These are phyloP conservation scores for Huntiella moniliformis DNA, from an alignment of 2,329 filamentous ascomycete genomes.

Conservation along the genomic window DNA sequence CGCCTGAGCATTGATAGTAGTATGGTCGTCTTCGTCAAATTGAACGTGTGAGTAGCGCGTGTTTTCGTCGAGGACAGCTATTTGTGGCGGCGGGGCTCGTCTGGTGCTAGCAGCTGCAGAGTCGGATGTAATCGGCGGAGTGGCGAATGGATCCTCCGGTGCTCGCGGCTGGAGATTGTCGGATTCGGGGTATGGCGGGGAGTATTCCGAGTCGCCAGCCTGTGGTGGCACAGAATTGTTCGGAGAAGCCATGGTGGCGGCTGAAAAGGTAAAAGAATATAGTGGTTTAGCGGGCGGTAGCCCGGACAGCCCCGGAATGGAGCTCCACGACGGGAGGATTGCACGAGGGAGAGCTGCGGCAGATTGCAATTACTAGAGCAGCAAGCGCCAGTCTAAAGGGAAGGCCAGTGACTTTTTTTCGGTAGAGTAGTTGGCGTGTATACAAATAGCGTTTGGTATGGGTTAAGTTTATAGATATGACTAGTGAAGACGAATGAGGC, in stretches of 20 bases:
- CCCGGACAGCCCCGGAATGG: constrained; percentile 12
- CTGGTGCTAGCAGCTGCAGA: not conserved
- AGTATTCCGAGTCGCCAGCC: not conserved
- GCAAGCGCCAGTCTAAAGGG: not conserved
- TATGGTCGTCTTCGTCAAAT: constrained; percentile 4
- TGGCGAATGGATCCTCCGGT: not conserved
- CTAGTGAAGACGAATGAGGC: too few species aligned
- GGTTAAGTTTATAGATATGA: too few species aligned
- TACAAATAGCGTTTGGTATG: too few species aligned
- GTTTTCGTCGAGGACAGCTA: constrained; percentile 11
- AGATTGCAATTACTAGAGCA: not conserved
- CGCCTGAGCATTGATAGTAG: constrained; percentile 5
- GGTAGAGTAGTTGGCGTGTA: too few species aligned
- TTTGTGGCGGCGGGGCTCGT: constrained; percentile 9
- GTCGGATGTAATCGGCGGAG: not conserved
- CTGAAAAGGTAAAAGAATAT: constrained; percentile 4
- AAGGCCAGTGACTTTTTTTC: not conserved
- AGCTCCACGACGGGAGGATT: constrained; percentile 12
- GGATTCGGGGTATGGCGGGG: constrained; percentile 1
- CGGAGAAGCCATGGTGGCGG: constrained; percentile 4
- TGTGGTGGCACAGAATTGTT: constrained; percentile 1
- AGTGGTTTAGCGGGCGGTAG: constrained; percentile 11
- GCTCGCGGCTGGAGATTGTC: not conserved
- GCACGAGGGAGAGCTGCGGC: constrained; percentile 9
- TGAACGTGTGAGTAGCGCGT: constrained; percentile 6